A percentile compares a stretch with the other conserved stretches of the same genome.
phyloP scores from a whole-genome alignment of 306 rosid genomes.

The Medicago arabica region DNA sequence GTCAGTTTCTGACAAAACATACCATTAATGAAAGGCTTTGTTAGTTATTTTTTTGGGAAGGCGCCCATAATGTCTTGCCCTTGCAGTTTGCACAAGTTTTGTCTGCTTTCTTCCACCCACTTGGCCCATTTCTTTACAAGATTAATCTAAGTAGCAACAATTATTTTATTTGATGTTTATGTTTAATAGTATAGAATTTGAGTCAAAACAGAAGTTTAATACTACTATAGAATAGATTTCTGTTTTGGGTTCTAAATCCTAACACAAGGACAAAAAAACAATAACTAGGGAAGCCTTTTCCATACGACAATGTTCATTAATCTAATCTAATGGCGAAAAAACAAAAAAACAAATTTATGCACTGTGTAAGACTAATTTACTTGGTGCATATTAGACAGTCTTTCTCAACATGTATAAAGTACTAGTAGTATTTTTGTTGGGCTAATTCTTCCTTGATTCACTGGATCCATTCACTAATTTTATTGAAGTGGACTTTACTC shows the following conservation, averaged over 20 bases:
- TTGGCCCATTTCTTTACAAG: neutral
- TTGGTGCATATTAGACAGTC: too few species aligned
- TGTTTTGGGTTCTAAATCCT: neutral
- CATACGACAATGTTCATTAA: neutral
- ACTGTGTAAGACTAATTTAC: too few species aligned
- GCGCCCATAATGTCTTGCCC: conserved; percentile 38
- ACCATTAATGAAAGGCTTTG: conserved; percentile 32
- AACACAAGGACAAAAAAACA: neutral
- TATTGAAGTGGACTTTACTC: neutral
- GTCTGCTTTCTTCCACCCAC: conserved; percentile 36
- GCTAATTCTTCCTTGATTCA: too few species aligned
- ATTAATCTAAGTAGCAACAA: too few species aligned
- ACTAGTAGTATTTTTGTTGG: neutral
- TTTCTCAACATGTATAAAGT: neutral
- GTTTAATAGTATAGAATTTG: neutral
- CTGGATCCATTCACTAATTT: too few species aligned
- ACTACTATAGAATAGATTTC: too few species aligned
- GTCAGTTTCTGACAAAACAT: conserved; percentile 33
- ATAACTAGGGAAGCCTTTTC: neutral
- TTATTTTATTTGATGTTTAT: too few species aligned
- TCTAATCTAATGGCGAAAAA: too few species aligned
- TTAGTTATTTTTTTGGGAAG: conserved; percentile 32
- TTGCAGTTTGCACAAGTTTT: conserved; percentile 29
- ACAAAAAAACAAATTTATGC: too few species aligned
- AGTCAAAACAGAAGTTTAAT: neutral